Evolutionary conservation across 108 stramenopile species (phyloP).

Genomic region (Cylindrotheca closterium): DNA sequence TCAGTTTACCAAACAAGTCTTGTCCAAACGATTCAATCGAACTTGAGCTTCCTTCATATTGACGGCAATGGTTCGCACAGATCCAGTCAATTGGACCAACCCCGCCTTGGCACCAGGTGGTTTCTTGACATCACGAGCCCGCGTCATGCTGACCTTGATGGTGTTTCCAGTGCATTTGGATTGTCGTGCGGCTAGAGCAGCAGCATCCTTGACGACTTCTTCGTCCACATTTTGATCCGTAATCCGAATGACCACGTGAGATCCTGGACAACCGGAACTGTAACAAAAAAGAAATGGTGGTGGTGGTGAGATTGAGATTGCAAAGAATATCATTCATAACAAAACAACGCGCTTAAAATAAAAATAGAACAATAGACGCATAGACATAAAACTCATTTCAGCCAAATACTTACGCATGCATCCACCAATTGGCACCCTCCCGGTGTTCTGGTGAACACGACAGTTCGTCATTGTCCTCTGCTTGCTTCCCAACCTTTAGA

Average conservation of each 20-base stretch:
- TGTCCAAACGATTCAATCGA: constrained; percentile 66
- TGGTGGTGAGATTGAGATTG: not conserved
- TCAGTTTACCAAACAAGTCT: constrained; percentile 56
- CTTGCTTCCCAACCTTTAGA: constrained; percentile 75
- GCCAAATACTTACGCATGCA: constrained; percentile 47
- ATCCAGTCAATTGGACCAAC: constrained; percentile 75
- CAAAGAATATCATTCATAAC: not conserved
- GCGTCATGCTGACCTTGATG: constrained; percentile 80
- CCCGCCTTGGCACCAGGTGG: constrained; percentile 88
- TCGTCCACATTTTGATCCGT: constrained; percentile 58
- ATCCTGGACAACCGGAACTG: constrained; percentile 86
- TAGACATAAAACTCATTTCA: no score
- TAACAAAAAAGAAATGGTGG: constrained; percentile 21
- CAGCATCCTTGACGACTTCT: constrained; percentile 76
- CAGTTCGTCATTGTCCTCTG: constrained; percentile 86
- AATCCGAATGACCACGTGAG: constrained; percentile 84
- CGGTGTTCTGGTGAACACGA: constrained; percentile 73
- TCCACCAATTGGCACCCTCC: constrained; percentile 87
- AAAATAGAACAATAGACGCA: no score
- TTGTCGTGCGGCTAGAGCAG: constrained; percentile 80
- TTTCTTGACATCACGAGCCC: constrained; percentile 84
- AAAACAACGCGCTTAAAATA: not conserved
- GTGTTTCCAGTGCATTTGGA: constrained; percentile 76
- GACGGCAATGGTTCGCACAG: constrained; percentile 71
- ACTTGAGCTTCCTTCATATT: constrained; percentile 76